phyloP scores from a whole-genome alignment of 2,329 filamentous ascomycete genomes.

The Fusarium guadeloupense region DNA sequence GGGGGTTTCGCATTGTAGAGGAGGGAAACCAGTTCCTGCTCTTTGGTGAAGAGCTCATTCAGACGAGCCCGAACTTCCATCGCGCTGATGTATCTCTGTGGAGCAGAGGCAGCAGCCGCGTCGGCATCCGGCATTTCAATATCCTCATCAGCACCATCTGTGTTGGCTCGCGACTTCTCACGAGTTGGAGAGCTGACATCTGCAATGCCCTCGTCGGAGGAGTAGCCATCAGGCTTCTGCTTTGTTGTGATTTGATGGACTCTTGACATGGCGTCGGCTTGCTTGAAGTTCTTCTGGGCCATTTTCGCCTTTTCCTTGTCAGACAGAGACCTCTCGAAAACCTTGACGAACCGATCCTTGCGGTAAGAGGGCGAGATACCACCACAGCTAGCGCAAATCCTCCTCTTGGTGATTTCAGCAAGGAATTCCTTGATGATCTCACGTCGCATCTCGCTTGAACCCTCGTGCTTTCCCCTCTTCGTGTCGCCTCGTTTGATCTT shows the following conservation, averaged over 20 bases:
- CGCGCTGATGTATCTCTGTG: conserved; percentile 81
- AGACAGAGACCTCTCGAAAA: conserved; percentile 84
- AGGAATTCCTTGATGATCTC: conserved; percentile 84
- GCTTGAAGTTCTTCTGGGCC: conserved; percentile 72
- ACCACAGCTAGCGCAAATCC: conserved; percentile 72
- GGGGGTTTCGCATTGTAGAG: conserved; percentile 81
- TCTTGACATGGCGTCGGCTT: conserved; percentile 73
- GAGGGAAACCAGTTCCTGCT: conserved; percentile 83
- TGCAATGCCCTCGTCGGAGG: conserved; percentile 75
- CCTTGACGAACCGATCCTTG: conserved; percentile 91
- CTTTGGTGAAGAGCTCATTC: conserved; percentile 82
- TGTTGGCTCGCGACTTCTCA: conserved; percentile 50
- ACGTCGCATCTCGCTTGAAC: conserved; percentile 79
- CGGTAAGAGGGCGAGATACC: conserved; percentile 84
- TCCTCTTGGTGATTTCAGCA: conserved; percentile 72
- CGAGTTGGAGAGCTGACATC: conserved; percentile 65
- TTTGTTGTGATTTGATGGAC: conserved; percentile 49
- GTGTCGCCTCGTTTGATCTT: conserved; percentile 59
- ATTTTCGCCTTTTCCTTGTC: conserved; percentile 81
- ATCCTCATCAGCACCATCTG: conserved; percentile 60
- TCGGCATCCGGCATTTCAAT: conserved; percentile 47
- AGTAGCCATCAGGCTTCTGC: conserved; percentile 54
- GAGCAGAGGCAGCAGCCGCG: conserved; percentile 18
- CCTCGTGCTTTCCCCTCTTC: conserved; percentile 79
- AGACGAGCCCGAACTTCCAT: conserved; percentile 85